phyloP scores from a whole-genome alignment of 306 rosid genomes.

The Prunus armeniaca region DNA sequence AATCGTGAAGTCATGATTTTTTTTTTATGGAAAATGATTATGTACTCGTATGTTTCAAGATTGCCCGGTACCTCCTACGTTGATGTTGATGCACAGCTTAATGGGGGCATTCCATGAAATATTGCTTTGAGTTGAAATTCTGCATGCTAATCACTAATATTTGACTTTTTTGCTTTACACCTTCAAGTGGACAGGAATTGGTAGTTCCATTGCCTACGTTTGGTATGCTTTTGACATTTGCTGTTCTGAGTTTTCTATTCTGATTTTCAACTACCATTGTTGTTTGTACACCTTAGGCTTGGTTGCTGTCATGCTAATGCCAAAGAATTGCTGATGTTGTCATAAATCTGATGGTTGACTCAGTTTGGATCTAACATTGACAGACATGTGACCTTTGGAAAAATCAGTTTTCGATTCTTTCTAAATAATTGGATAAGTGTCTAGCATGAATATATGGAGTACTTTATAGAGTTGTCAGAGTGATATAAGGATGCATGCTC shows the following conservation, averaged over 20 bases:
- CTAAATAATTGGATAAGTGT: slow-evolving; percentile 14
- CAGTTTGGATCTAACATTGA: slow-evolving; percentile 22
- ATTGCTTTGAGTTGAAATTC: slow-evolving; percentile 25
- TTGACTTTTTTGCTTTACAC: slow-evolving; percentile 28
- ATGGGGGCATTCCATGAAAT: slow-evolving; percentile 22
- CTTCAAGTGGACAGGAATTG: slow-evolving; percentile 41
- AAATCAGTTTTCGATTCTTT: slow-evolving; percentile 17
- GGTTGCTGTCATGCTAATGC: slow-evolving; percentile 37
- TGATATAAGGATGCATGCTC: slow-evolving; percentile 33
- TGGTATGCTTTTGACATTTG: slow-evolving; percentile 30
- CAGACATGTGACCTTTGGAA: slow-evolving; percentile 25
- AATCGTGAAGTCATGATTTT: slow-evolving; percentile 14
- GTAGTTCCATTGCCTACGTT: slow-evolving; percentile 30
- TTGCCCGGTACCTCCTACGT: background rate
- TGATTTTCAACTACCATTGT: slow-evolving; percentile 32
- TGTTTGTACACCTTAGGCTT: slow-evolving; percentile 26
- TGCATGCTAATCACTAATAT: slow-evolving; percentile 26
- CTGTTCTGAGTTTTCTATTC: slow-evolving; percentile 31
- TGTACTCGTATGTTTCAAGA: slow-evolving; percentile 11
- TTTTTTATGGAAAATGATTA: slow-evolving; percentile 21
- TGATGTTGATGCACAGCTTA: background rate
- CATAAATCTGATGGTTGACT: slow-evolving; percentile 27
- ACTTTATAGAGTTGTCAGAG: slow-evolving; percentile 30
- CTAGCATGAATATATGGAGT: slow-evolving; percentile 13
- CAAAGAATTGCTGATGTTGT: slow-evolving; percentile 31